Base-by-base conservation (phyloP, 176 grass and related monocot species). In the Oryza longistaminata region DNA sequence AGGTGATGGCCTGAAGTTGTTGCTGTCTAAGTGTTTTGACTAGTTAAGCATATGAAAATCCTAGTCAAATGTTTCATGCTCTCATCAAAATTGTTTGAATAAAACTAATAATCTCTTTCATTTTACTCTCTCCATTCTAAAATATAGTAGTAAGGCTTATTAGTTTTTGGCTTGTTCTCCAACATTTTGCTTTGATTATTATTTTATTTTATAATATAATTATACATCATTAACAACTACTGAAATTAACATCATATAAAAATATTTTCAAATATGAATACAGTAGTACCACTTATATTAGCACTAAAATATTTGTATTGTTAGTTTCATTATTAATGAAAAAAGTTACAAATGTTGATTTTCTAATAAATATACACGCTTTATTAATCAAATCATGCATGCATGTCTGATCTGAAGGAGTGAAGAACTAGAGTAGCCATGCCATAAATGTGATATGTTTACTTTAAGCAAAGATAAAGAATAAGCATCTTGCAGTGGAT, bases 61-160 rank as follows among this genome's bases (percentile, higher is more conserved):
- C 16, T 74, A 48, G 74, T 90, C 79, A 87, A 69, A 50, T 31
- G 2, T 39, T 73, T 6, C n/a, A 49, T 4, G 37, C 12, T 68
- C 25, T 24, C 2, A 11, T 44, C 58, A 60, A 78, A 82, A 73
- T 55, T 86, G 73, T 40, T 83, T 87, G 84, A 78, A 60, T 61
- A 66, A 64, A 88, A 79, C 50, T 52, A 85, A 70, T 64, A 85
- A 70, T 76, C 35, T 16, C 2, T 40, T 19, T 3, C 1, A 42
- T 66, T 86, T 58, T 24, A 70, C 46, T 49, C 46, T 2, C 13
- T 49, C 13, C 9, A 1, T 48, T 0, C 11, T 48, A 48, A 11
- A 11, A 48, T 48, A 37, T 37, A 37, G 0, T 40, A 40, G 0
- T 13, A 14, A 48, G 45, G 0, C 45, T 48, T 48, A 48, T 44